Conservation (phyloP, 371 early-diverging fungal genomes). For the Coemansia sp. region DNA sequence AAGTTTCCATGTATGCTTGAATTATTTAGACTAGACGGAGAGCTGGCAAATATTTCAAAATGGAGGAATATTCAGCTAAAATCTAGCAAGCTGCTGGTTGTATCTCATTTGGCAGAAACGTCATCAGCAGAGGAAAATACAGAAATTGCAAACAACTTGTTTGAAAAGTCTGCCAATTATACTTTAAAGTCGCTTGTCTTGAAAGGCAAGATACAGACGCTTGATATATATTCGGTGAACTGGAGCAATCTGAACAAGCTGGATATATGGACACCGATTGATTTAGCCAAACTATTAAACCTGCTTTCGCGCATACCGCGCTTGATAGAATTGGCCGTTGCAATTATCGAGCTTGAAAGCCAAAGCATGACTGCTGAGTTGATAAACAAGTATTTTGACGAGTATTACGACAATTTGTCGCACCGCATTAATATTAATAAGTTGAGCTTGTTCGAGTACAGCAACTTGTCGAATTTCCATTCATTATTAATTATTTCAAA, state of each 20-base stretch:
- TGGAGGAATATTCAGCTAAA: background rate
- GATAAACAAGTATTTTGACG: background rate
- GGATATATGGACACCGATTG: background rate
- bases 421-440: background rate
- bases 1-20: background rate
- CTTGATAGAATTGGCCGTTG: background rate
- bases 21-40: background rate
- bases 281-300: background rate
- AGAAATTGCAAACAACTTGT: background rate
- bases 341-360: background rate
- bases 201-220: background rate
- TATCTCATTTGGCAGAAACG: background rate
- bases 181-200: background rate
- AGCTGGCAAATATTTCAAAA: background rate
- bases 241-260: background rate
- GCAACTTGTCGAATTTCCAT: background rate
- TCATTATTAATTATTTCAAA: background rate
- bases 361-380: background rate
- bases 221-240: background rate
- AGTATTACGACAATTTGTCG: background rate
- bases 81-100: background rate
- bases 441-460: background rate
- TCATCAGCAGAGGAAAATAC: background rate
- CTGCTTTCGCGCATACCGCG: background rate
- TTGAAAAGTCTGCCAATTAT: background rate